phyloP scores from a whole-genome alignment of 371 early-diverging fungal species.

The Apophysomyces ossiformis region DNA sequence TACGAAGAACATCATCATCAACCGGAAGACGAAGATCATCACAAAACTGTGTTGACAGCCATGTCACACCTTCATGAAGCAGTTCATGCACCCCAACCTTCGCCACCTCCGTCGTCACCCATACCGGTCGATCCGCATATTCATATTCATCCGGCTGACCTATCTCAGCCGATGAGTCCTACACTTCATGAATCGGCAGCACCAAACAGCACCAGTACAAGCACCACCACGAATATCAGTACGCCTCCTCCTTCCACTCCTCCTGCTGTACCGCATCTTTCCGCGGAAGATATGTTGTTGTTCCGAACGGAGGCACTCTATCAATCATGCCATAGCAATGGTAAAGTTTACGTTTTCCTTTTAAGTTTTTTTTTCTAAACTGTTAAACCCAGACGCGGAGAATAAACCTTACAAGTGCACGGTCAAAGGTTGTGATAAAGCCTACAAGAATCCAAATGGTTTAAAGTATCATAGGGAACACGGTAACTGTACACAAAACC shows the following conservation, averaged over 20 bases:
- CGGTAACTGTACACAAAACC: conserved; percentile 63
- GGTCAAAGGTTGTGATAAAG: conserved; percentile 87
- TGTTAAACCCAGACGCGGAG: conserved; percentile 12
- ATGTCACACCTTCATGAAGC: conserved; percentile 33
- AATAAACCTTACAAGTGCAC: conserved; percentile 66
- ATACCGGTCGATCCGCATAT: conserved; percentile 19
- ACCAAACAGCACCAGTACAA: not conserved
- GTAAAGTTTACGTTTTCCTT: not conserved
- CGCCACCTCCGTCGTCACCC: conserved; percentile 13
- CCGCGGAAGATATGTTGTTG: conserved; percentile 14
- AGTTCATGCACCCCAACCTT: not conserved
- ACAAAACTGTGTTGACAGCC: conserved; percentile 32
- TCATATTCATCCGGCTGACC: not conserved
- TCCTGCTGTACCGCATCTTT: not conserved
- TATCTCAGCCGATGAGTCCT: not conserved
- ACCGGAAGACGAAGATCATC: conserved; percentile 73
- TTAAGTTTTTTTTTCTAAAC: not conserved
- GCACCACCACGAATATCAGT: conserved; percentile 3
- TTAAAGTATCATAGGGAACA: conserved; percentile 93
- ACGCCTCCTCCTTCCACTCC: conserved; percentile 3
- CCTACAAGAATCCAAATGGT: conserved; percentile 98
- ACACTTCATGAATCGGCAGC: not conserved
- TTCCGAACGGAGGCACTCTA: conserved; percentile 30
- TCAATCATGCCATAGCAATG: conserved; percentile 25
- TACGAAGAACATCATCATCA: conserved; percentile 92